phyloP scores from a whole-genome alignment of 768 basidiomycete genomes.

The Podaxis sp. region DNA sequence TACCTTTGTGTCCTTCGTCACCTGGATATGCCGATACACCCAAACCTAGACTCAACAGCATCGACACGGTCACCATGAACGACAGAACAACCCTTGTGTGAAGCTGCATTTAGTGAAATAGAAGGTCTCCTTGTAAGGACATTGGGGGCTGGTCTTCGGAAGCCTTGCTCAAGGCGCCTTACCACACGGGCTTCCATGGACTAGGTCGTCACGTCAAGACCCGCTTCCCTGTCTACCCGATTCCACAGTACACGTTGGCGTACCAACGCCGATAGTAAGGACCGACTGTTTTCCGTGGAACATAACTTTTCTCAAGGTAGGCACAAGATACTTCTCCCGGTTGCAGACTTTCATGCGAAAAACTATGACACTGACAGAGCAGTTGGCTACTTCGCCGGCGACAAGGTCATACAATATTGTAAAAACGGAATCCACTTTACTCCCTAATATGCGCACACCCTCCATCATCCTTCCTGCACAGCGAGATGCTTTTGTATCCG shows the following conservation, averaged over 20 bases:
- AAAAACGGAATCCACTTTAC: no score
- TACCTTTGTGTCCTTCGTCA: no score
- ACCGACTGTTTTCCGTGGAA: not conserved
- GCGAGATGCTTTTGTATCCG: not conserved
- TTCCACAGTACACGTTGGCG: not conserved
- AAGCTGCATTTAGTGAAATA: not conserved
- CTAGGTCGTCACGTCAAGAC: not conserved
- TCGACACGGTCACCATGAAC: no score
- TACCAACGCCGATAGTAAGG: not conserved
- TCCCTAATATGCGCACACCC: not conserved
- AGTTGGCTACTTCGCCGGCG: no score
- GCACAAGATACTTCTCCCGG: no score
- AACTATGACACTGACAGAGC: no score
- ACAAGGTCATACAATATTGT: no score
- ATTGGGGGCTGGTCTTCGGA: not conserved
- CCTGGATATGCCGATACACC: no score
- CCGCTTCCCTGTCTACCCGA: not conserved
- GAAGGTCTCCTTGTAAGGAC: no score
- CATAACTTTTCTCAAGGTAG: not conserved
- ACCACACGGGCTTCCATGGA: not conserved
- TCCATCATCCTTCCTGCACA: not conserved
- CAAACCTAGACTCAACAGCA: no score
- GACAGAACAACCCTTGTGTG: not conserved
- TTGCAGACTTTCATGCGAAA: no score
- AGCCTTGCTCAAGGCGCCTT: not conserved